These are phyloP conservation scores for Corymbia calophylla DNA, from an alignment of 441 rosid species.

Conservation along the genomic window DNA sequence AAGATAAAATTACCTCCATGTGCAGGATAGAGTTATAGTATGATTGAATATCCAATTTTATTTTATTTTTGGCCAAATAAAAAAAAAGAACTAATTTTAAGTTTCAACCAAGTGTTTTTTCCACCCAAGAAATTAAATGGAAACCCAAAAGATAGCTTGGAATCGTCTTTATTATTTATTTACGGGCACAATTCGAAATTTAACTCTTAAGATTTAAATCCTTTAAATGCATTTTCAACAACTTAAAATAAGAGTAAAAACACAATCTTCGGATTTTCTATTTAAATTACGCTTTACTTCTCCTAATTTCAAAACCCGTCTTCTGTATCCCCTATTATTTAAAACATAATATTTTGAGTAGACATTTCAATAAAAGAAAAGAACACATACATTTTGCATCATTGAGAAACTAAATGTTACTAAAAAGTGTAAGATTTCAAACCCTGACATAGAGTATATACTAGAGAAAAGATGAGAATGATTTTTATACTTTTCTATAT, in stretches of 20 bases:
- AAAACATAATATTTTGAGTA: background rate
- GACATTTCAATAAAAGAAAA: accelerated
- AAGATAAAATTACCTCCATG: background rate
- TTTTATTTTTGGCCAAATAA: background rate
- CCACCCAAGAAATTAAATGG: background rate
- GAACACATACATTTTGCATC: background rate
- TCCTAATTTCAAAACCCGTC: background rate
- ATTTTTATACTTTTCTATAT: background rate
- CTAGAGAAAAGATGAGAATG: background rate
- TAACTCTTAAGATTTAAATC: background rate
- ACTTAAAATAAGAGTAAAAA: too few relatives aligned
- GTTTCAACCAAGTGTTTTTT: background rate
- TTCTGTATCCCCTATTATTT: background rate
- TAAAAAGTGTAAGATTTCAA: background rate
- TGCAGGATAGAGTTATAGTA: background rate
- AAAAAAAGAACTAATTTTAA: background rate
- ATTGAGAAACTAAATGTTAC: background rate
- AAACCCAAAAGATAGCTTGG: background rate
- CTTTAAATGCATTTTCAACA: background rate
- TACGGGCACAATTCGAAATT: background rate
- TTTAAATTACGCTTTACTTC: background rate
- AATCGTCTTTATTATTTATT: background rate
- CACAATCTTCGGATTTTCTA: background rate
- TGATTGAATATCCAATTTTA: background rate
- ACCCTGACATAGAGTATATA: background rate